Conservation (phyloP, 805 yeast genomes). For the Metahyphopichia silvanorum region DNA sequence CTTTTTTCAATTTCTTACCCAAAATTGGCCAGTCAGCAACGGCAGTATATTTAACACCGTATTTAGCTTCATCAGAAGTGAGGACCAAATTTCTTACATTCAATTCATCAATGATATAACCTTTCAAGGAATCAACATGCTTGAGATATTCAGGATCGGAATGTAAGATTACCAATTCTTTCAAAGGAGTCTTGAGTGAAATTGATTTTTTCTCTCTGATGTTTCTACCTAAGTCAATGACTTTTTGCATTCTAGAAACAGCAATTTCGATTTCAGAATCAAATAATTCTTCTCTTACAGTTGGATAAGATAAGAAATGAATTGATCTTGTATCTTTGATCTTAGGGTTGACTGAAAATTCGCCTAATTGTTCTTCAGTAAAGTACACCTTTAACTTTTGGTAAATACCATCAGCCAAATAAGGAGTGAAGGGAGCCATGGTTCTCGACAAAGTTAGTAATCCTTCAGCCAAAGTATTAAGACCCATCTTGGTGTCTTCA, state of each 20-base stretch:
- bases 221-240: conserved; percentile 92
- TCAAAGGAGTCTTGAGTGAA: conserved; percentile 92
- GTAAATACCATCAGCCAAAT: conserved; percentile 86
- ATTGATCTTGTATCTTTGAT: conserved; percentile 74
- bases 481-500: conserved; percentile 79
- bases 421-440: conserved; percentile 99
- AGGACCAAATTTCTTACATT: conserved; percentile 86
- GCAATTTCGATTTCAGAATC: conserved; percentile 84
- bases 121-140: conserved; percentile 74
- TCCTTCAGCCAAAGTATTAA: conserved; percentile 89
- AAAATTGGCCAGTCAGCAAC: conserved; percentile 99
- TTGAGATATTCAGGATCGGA: conserved; percentile 68
- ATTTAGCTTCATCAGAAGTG: conserved; percentile 85
- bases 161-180: conserved; percentile 81
- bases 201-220: conserved; percentile 95
- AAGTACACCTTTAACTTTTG: conserved; percentile 65
- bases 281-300: conserved; percentile 71
- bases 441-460: conserved; percentile 85
- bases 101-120: conserved; percentile 84
- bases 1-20: conserved; percentile 95
- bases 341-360: conserved; percentile 34
- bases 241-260: conserved; percentile 93
- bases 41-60: conserved; percentile 88
- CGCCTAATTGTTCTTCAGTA: conserved; percentile 53
- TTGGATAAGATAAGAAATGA: conserved; percentile 91